Conservation (phyloP, 1,139 yeast genomes). For the Maudiozyma humilis region DNA sequence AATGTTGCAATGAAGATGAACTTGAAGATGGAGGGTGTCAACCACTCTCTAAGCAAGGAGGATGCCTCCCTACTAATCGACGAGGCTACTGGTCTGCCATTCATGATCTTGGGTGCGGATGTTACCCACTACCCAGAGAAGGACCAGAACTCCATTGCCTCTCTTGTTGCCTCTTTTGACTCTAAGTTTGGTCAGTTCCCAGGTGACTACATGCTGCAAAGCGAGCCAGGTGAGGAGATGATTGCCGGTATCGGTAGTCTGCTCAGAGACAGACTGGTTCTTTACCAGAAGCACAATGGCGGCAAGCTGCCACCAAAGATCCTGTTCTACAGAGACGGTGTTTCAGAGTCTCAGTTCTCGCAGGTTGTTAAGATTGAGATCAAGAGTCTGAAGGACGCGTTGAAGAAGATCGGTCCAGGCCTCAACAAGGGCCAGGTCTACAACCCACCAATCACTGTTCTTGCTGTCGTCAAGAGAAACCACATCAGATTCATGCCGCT, state of each 20-base stretch:
- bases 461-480: conserved; percentile 19
- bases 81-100: conserved; percentile 15
- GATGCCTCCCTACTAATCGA: conserved; percentile 13
- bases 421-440: conserved; percentile 10
- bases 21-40: conserved; percentile 16
- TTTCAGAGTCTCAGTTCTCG: conserved; percentile 19
- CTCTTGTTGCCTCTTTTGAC: conserved; percentile 19
- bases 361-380: conserved; percentile 19
- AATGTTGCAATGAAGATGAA: conserved; percentile 22
- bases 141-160: conserved; percentile 18
- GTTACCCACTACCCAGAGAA: conserved; percentile 22
- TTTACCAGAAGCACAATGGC: conserved; percentile 14
- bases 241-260: conserved; percentile 15
- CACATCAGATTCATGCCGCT: conserved; percentile 20
- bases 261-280: conserved; percentile 12
- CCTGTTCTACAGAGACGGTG: conserved; percentile 21
- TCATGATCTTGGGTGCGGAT: conserved; percentile 19
- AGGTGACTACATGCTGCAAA: conserved; percentile 17
- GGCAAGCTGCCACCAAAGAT: conserved; percentile 21
- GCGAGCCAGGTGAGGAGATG: conserved; percentile 18
- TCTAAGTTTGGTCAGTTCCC: conserved; percentile 19
- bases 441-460: conserved; percentile 15
- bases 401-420: conserved; percentile 12
- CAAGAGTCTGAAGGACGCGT: conserved; percentile 14
- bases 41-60: conserved; percentile 12